Conservation (phyloP, 306 rosid genomes). For the Prunus persica region DNA sequence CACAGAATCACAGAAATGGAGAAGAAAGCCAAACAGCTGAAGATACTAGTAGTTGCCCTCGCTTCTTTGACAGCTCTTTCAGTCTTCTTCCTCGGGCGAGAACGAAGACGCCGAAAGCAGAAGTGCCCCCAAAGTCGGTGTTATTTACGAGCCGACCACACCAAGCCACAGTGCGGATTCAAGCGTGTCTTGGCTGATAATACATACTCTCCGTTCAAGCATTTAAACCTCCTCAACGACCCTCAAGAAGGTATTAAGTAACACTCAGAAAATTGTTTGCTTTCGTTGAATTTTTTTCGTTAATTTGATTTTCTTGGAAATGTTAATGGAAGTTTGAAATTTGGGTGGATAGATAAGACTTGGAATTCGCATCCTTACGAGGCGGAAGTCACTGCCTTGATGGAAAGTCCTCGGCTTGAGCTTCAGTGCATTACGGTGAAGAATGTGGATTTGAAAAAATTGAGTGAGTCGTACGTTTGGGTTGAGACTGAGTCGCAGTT, state of each 20-base stretch:
- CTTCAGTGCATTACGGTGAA: slow-evolving; percentile 37
- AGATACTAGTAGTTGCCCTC: slow-evolving; percentile 40
- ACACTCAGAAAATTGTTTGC: background rate
- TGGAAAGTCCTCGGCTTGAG: slow-evolving; percentile 41
- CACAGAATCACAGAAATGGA: slow-evolving; percentile 32
- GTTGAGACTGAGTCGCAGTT: slow-evolving; percentile 61
- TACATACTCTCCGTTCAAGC: slow-evolving; percentile 68
- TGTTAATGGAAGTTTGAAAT: background rate
- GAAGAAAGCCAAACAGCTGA: slow-evolving; percentile 25
- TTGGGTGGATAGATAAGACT: slow-evolving; percentile 37
- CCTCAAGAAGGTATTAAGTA: slow-evolving; percentile 33
- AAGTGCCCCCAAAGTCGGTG: slow-evolving; percentile 43
- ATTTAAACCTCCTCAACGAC: slow-evolving; percentile 34
- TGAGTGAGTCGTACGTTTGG: slow-evolving; percentile 61
- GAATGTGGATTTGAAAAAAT: slow-evolving; percentile 29
- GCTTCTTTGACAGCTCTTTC: slow-evolving; percentile 57
- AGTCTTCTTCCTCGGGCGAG: slow-evolving; percentile 39
- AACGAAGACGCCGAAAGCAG: slow-evolving; percentile 36
- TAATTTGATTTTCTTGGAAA: background rate
- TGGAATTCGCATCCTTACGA: slow-evolving; percentile 65
- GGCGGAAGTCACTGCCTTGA: slow-evolving; percentile 49
- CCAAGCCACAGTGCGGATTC: slow-evolving; percentile 65
- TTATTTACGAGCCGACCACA: slow-evolving; percentile 52
- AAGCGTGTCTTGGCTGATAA: slow-evolving; percentile 78
- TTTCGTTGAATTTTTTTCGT: background rate